These are phyloP conservation scores for Neotropicomus parvogracilis DNA, from an alignment of 1,284 basidiomycete genomes.

Conservation along the genomic window DNA sequence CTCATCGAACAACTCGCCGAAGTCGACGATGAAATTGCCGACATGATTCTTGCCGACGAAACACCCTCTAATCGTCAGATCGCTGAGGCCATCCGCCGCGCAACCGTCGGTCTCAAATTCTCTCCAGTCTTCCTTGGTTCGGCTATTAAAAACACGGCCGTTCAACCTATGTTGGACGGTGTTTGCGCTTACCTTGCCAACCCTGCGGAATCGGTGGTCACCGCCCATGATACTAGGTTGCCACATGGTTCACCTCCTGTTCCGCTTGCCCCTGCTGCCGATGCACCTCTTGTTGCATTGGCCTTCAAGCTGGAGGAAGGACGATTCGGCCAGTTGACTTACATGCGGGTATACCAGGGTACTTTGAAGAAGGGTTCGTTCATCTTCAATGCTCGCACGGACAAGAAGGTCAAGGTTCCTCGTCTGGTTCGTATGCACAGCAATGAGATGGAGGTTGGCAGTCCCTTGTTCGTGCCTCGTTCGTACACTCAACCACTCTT, in stretches of 20 bases:
- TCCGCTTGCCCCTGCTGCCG: conserved; percentile 73
- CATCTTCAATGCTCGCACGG: conserved; percentile 59
- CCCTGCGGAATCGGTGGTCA: conserved; percentile 77
- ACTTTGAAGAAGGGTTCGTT: no score
- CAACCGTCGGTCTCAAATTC: conserved; percentile 39
- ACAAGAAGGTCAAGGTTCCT: conserved; percentile 98
- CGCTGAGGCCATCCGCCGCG: conserved; percentile 81
- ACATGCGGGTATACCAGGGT: conserved; percentile 99
- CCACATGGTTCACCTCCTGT: conserved; percentile 68
- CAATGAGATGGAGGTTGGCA: no score
- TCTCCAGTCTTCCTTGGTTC: conserved; percentile 52
- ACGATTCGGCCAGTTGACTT: conserved; percentile 95
- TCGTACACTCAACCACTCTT: neutral
- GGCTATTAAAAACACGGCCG: conserved; percentile 96
- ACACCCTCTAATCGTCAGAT: conserved; percentile 74
- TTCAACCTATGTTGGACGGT: conserved; percentile 93
- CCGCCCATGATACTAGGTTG: conserved; percentile 81
- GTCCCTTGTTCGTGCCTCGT: neutral
- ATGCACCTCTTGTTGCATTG: conserved; percentile 88
- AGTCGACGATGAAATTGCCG: conserved; percentile 92
- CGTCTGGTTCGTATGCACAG: conserved; percentile 35
- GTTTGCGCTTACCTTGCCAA: conserved; percentile 95
- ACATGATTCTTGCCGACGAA: conserved; percentile 87
- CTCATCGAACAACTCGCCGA: conserved; percentile 95
- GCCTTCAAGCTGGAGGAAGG: conserved; percentile 99